These are phyloP conservation scores for Colletotrichum simmondsii DNA, from an alignment of 2,329 filamentous ascomycete genomes.

Conservation along the genomic window DNA sequence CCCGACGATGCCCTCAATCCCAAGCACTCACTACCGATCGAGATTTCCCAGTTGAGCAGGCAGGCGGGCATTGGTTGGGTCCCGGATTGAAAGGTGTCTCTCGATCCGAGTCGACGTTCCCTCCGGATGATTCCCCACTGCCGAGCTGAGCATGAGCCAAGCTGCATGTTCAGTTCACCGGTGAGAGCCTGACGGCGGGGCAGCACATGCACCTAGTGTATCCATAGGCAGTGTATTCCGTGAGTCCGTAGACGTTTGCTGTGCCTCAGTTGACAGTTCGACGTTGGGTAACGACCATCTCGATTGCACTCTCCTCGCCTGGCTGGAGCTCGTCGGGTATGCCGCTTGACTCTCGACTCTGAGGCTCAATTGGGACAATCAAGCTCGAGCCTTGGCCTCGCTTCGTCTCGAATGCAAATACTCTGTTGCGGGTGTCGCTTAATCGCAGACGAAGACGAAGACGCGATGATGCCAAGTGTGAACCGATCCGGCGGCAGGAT, in stretches of 20 bases:
- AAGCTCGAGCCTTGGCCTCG: neutral
- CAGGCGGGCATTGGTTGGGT: neutral
- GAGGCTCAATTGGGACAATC: neutral
- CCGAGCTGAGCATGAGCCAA: neutral
- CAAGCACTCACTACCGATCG: neutral
- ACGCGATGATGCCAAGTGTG: neutral
- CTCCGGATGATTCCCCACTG: neutral
- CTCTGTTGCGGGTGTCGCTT: neutral
- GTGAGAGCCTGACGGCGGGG: neutral
- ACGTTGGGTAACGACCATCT: neutral
- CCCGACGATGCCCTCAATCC: slow-evolving; percentile 23
- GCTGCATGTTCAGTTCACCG: neutral
- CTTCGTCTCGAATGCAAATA: neutral
- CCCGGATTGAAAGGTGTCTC: neutral
- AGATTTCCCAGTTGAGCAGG: neutral
- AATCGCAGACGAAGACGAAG: neutral
- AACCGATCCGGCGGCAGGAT: neutral
- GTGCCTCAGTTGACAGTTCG: neutral
- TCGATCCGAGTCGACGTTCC: neutral
- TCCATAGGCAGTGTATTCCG: too few relatives aligned
- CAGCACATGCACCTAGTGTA: neutral
- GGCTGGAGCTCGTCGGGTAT: neutral
- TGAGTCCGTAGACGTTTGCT: neutral
- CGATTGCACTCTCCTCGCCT: neutral
- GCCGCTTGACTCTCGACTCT: neutral